Base-by-base conservation (phyloP, 169 alveolate genomes). In the Plasmodium adleri region DNA sequence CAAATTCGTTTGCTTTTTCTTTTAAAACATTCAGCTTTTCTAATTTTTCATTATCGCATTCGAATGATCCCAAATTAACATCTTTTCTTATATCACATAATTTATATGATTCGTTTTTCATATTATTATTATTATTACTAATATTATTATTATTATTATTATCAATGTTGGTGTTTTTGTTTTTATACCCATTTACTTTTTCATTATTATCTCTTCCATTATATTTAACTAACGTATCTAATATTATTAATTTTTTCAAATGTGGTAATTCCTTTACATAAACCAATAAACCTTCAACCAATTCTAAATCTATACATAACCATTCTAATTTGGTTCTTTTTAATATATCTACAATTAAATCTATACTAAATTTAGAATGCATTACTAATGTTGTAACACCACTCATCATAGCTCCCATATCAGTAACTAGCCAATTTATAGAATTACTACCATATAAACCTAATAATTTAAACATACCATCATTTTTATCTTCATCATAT, bases 371-470 rank as follows among this genome's bases (percentile, higher is more conserved):
- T 47, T 70, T 83, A 15, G 91, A 66, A 47, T 83, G 91, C 91
- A 83, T 83, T 13, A 83, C 73, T 12, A 83, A 10, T 6, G 74
- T 67, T 3, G 91, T 83, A 10, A 45, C 52, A 17, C 70, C 83
- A 47, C 74, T 83, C 17, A 3, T 13, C 83, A 68, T 45, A 50
- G 59, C 12, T 20, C 85, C 80, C 4, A 83, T 28, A 56, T 83
- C 91, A 1, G 83, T 72, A 8, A 17, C 22, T 43, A 83, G 17
- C 91, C 91, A 83, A 60, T 83, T 83, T 1, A 62, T 20, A 1
- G 91, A 83, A 49, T 83, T 83, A 49, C 32, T n/a, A 20, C 85
- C 91, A 68, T 70, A 83, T n/a, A 83, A 56, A n/a, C 91, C 91
- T 49, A 83, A 45, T 8, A 83, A 0, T 54, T 39, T 66, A 32